These are phyloP conservation scores for Torulaspora gathmanii DNA, from an alignment of 805 yeast genomes.

Conservation along the genomic window DNA sequence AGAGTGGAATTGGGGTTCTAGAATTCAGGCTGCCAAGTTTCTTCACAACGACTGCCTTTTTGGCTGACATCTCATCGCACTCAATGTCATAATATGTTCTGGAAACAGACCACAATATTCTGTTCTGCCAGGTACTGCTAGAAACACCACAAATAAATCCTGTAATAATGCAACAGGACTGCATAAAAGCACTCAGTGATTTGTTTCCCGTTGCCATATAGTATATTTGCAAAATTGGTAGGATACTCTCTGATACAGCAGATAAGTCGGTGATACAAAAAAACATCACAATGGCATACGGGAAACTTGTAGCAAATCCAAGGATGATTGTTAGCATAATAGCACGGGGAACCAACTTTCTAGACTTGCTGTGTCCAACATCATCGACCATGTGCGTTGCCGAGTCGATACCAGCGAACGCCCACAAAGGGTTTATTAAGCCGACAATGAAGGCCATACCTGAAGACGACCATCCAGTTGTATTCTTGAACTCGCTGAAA, in stretches of 20 bases:
- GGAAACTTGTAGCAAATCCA: conserved; percentile 57
- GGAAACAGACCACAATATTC: conserved; percentile 64
- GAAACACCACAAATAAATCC: conserved; percentile 58
- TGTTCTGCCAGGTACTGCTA: conserved; percentile 63
- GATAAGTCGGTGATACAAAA: conserved; percentile 53
- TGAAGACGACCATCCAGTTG: conserved; percentile 55
- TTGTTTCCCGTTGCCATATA: conserved; percentile 51
- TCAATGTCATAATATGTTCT: conserved; percentile 58
- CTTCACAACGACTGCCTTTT: neutral
- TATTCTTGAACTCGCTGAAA: conserved; percentile 49
- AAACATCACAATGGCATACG: conserved; percentile 48
- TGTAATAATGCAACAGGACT: conserved; percentile 45
- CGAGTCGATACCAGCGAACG: conserved; percentile 62
- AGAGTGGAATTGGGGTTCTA: conserved; percentile 50
- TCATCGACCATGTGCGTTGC: conserved; percentile 74
- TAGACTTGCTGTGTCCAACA: conserved; percentile 18
- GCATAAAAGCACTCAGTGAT: conserved; percentile 53
- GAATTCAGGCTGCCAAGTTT: conserved; percentile 37
- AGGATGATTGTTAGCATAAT: conserved; percentile 60
- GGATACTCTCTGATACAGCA: conserved; percentile 42
- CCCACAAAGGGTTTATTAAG: conserved; percentile 66
- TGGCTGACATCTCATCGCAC: conserved; percentile 36
- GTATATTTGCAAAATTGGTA: conserved; percentile 60
- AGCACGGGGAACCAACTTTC: conserved; percentile 53
- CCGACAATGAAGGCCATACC: conserved; percentile 67